Percentiles rank a stretch among this genome's conserved stretches.
Evolutionary conservation across 139 green algal genomes (phyloP).

Genomic region (Picochlorum sp.): DNA sequence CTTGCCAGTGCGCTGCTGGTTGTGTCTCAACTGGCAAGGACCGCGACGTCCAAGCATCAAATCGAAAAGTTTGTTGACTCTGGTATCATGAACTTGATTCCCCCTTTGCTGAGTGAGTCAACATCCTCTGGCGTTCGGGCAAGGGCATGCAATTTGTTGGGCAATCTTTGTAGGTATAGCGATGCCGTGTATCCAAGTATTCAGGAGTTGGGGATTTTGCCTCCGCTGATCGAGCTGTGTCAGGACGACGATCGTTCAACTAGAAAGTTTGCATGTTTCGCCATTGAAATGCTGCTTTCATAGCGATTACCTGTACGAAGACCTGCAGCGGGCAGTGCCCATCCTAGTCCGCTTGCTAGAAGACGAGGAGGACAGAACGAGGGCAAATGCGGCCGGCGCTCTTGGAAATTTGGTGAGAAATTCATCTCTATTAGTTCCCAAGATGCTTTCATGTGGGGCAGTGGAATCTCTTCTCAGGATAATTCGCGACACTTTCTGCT

Average conservation of each 20-base stretch:
- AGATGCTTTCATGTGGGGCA: conserved; percentile 60
- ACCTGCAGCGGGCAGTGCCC: conserved; percentile 55
- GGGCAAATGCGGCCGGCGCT: conserved; percentile 87
- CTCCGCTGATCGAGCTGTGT: conserved; percentile 74
- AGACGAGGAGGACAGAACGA: conserved; percentile 76
- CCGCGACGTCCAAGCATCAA: conserved; percentile 21
- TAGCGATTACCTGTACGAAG: conserved; percentile 69
- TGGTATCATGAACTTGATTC: conserved; percentile 13
- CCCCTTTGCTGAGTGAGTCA: conserved; percentile 46
- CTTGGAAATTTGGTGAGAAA: conserved; percentile 95
- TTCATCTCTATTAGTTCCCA: conserved; percentile 50
- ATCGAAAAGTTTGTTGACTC: conserved; percentile 30
- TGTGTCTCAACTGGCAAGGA: conserved; percentile 58
- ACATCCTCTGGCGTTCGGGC: conserved; percentile 65
- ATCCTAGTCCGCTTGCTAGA: conserved; percentile 65
- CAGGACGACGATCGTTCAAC: conserved; percentile 66
- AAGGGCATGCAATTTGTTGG: conserved; percentile 77
- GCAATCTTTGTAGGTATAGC: conserved; percentile 86
- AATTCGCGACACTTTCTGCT: conserved; percentile 8
- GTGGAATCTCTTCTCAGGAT: conserved; percentile 45
- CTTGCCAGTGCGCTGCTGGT: conserved; percentile 54
- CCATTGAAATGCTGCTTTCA: conserved; percentile 91
- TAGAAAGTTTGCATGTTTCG: conserved; percentile 98
- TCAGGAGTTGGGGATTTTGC: conserved; percentile 49
- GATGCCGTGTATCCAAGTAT: conserved; percentile 79